Conservation (phyloP, 192 early-diverging fungal species). For the Entophlyctis luteolus region DNA sequence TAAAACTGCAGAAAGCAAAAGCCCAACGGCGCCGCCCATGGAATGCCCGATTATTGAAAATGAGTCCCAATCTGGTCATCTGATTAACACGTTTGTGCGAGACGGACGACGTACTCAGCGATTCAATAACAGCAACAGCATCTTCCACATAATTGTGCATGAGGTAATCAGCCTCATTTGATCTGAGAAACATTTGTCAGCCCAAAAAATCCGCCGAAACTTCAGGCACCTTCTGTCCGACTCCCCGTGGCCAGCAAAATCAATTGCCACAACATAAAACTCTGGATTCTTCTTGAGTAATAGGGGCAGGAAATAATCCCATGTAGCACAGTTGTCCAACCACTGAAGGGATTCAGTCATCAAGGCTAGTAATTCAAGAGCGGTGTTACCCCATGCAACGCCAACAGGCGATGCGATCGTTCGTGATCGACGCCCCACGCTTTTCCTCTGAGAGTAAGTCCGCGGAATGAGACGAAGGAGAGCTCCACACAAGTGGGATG, state of each 20-base stretch:
- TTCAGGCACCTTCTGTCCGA: constrained; percentile 15
- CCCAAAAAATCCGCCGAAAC: not conserved
- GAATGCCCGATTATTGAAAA: constrained; percentile 25
- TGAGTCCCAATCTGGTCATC: constrained; percentile 5
- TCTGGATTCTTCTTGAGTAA: not conserved
- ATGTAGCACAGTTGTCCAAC: constrained; percentile 34
- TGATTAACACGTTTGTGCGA: not conserved
- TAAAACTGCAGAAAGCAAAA: constrained; percentile 6
- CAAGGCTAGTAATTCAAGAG: not conserved
- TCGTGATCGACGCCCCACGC: not conserved
- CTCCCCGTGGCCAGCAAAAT: constrained; percentile 34
- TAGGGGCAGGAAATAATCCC: constrained; percentile 7
- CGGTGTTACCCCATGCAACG: constrained; percentile 27
- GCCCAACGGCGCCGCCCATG: constrained; percentile 26
- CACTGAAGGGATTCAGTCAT: constrained; percentile 7
- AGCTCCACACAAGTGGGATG: too few relatives aligned
- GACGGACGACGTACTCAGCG: not conserved
- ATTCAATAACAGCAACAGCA: constrained; percentile 1
- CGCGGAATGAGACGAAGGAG: constrained; percentile 4
- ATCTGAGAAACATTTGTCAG: not conserved
- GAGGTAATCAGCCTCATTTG: constrained; percentile 18
- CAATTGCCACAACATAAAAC: constrained; percentile 25
- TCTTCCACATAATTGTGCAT: constrained; percentile 25
- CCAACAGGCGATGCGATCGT: constrained; percentile 14
- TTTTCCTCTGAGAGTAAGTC: not conserved